These are phyloP conservation scores for Smittium culicis DNA, from an alignment of 371 early-diverging fungal genomes.

Conservation along the genomic window DNA sequence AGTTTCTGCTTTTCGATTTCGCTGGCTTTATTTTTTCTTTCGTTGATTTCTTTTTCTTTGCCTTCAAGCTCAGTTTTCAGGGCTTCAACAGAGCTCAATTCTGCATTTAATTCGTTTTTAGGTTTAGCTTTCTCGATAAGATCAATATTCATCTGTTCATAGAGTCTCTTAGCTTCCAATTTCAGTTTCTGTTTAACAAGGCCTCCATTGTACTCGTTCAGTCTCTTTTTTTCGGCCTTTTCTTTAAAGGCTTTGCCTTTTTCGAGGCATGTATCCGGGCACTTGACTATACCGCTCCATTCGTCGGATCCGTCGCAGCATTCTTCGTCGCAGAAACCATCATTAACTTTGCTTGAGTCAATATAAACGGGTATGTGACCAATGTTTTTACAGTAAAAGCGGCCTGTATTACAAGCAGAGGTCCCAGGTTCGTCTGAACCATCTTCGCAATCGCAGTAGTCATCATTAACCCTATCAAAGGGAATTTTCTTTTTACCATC, in stretches of 20 bases:
- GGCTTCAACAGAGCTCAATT: constrained; percentile 24
- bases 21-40: constrained; percentile 15
- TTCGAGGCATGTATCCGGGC: constrained; percentile 58
- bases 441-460: constrained; percentile 90
- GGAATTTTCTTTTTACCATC: constrained; percentile 55
- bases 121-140: constrained; percentile 21
- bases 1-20: constrained; percentile 10
- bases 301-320: constrained; percentile 95
- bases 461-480: constrained; percentile 68
- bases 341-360: constrained; percentile 64
- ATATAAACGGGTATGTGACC: constrained; percentile 60
- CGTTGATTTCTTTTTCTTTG: constrained; percentile 25
- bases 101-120: constrained; percentile 25
- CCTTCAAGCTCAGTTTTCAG: constrained; percentile 31
- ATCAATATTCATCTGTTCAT: constrained; percentile 20
- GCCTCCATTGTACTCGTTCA: constrained; percentile 18
- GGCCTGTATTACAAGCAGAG: constrained; percentile 66
- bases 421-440: constrained; percentile 95
- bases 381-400: constrained; percentile 67
- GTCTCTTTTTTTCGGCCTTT: constrained; percentile 16
- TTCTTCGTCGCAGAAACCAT: constrained; percentile 83
- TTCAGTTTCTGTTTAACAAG: constrained; percentile 20
- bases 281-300: constrained; percentile 37
- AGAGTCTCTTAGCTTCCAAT: constrained; percentile 28
- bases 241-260: constrained; percentile 29